Conservation (phyloP, 768 basidiomycete genomes). For the Phylloporus rhodoxanthus region DNA sequence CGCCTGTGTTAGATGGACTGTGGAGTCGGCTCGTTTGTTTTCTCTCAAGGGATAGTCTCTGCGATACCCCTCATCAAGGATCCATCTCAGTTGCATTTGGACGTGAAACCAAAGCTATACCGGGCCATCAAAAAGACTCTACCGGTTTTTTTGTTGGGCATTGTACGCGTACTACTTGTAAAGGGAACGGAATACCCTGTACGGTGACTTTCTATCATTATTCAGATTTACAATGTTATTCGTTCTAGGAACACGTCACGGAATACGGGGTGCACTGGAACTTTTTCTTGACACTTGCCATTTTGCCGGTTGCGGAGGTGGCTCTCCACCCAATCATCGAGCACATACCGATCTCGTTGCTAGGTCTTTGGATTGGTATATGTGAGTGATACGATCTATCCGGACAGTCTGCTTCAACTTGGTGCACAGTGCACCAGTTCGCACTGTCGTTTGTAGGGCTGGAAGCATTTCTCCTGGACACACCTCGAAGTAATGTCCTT, state of each 20-base stretch:
- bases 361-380: conserved; percentile 58
- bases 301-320: conserved; percentile 70
- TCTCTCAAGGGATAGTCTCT: conserved; percentile 92
- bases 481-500: conserved; percentile 57
- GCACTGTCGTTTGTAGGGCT: conserved; percentile 51
- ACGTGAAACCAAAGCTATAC: conserved; percentile 47
- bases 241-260: conserved; percentile 78
- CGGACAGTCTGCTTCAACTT: not conserved
- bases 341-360: conserved; percentile 49
- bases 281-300: conserved; percentile 90
- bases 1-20: conserved; percentile 76
- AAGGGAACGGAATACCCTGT: conserved; percentile 95
- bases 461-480: conserved; percentile 58
- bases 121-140: conserved; percentile 49
- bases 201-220: conserved; percentile 16
- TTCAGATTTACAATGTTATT: not conserved
- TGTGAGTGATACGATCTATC: conserved; percentile 35
- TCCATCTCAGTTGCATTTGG: conserved; percentile 44
- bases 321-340: conserved; percentile 61
- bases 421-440: conserved; percentile 60
- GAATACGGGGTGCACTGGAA: conserved; percentile 99
- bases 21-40: conserved; percentile 96
- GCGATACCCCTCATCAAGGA: conserved; percentile 72
- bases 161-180: conserved; percentile 75
- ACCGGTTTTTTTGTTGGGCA: conserved; percentile 67